These are phyloP conservation scores for Anthostomella pinea DNA, from an alignment of 2,329 filamentous ascomycete species.

Conservation along the genomic window DNA sequence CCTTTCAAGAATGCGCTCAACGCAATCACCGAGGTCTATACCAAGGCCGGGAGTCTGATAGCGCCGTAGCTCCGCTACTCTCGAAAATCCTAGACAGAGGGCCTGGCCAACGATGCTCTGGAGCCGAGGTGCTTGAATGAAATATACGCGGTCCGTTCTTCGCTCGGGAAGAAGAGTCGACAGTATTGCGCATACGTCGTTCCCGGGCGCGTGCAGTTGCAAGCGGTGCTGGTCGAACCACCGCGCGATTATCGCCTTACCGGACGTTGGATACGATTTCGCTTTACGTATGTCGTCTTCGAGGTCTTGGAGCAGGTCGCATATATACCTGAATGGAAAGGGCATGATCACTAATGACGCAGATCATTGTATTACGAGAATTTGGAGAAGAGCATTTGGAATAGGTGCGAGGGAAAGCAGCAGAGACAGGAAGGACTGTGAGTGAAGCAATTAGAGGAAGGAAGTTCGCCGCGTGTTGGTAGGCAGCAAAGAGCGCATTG, in stretches of 20 bases:
- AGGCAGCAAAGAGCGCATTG: conserved; percentile 12
- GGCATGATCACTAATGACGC: too few species aligned
- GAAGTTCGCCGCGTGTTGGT: conserved; percentile 2
- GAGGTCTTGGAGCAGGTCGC: conserved; percentile 68
- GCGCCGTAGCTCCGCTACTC: conserved; percentile 58
- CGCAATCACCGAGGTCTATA: conserved; percentile 68
- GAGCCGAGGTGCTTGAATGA: conserved; percentile 59
- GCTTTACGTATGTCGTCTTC: conserved; percentile 43
- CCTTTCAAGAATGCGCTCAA: conserved; percentile 60
- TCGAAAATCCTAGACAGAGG: conserved; percentile 61
- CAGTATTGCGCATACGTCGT: conserved; percentile 62
- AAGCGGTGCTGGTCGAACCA: conserved; percentile 70
- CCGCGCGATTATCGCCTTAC: conserved; percentile 41
- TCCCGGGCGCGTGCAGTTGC: conserved; percentile 54
- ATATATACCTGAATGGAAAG: conserved; percentile 67
- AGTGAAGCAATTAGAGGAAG: conserved; percentile 1
- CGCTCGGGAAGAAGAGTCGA: conserved; percentile 75
- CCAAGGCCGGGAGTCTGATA: conserved; percentile 58
- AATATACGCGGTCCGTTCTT: conserved; percentile 75
- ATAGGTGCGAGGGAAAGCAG: conserved; percentile 1
- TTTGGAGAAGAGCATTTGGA: neutral
- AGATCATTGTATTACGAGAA: too few species aligned
- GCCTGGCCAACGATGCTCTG: conserved; percentile 65
- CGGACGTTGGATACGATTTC: conserved; percentile 29
- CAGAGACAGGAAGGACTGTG: neutral